A percentile compares a stretch with the other conserved stretches of the same genome.
phyloP scores from a whole-genome alignment of 1,284 basidiomycete genomes.

The Naganishia sp. region DNA sequence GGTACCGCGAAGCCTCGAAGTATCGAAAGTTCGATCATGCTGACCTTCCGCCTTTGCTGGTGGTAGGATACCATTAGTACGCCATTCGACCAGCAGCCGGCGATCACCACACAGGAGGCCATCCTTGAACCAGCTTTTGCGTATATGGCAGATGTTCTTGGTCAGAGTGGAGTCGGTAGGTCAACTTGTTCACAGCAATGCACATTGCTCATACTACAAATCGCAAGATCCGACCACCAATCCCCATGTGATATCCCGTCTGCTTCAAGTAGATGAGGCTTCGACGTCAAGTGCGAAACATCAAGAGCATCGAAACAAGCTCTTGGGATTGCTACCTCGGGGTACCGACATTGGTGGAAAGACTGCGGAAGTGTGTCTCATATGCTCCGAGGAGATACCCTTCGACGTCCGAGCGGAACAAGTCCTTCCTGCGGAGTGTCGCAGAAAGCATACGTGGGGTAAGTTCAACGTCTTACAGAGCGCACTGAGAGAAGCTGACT shows the following conservation, averaged over 20 bases:
- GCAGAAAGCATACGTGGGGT: constrained; percentile 21
- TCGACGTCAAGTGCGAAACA: not conserved
- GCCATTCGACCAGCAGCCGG: not conserved
- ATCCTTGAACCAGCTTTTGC: constrained; percentile 6
- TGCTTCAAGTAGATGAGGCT: constrained; percentile 1
- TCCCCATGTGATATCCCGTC: constrained; percentile 2
- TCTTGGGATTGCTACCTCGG: not conserved
- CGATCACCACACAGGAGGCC: not conserved
- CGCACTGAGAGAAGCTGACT: not conserved
- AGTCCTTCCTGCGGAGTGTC: constrained; percentile 6
- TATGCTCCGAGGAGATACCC: constrained; percentile 15
- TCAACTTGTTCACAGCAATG: not conserved
- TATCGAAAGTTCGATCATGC: not conserved
- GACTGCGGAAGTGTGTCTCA: constrained; percentile 9
- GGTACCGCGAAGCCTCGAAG: not conserved
- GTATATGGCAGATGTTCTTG: not conserved
- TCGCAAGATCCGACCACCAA: constrained; percentile 1
- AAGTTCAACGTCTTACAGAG: not conserved
- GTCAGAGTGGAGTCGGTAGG: constrained; percentile 3
- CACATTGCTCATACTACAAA: not conserved
- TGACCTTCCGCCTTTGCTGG: not conserved
- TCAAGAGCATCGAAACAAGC: not conserved
- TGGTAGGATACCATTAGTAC: not conserved
- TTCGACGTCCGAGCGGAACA: constrained; percentile 6
- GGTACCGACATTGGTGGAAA: constrained; percentile 2